Percentiles rank a stretch among this genome's conserved stretches.
phyloP scores from a whole-genome alignment of 2,329 filamentous ascomycete genomes.

The Furcasterigmium sp. region DNA sequence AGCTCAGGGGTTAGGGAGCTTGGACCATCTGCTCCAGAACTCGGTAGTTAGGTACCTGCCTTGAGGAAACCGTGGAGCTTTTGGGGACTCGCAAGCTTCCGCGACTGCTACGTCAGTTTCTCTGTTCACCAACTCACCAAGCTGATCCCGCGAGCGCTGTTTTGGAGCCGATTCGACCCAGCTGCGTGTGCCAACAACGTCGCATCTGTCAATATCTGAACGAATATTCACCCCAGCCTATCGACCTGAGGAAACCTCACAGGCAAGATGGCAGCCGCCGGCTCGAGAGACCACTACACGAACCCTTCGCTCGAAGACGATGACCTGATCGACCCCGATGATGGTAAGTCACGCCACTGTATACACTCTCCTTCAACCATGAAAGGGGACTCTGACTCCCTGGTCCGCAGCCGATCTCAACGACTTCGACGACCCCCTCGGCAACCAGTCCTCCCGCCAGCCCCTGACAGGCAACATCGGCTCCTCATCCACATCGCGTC shows the following conservation, averaged over 20 bases:
- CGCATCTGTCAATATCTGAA: neutral
- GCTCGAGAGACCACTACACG: slow-evolving; percentile 51
- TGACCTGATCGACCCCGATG: slow-evolving; percentile 74
- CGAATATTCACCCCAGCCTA: neutral
- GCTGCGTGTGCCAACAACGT: too few species aligned
- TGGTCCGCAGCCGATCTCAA: slow-evolving; percentile 84
- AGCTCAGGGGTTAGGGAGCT: slow-evolving; percentile 17
- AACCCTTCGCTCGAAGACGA: slow-evolving; percentile 59
- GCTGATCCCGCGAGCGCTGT: neutral
- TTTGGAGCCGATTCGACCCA: too few species aligned
- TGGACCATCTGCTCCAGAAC: slow-evolving; percentile 18
- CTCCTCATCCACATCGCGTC: slow-evolving; percentile 40
- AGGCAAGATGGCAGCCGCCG: slow-evolving; percentile 39
- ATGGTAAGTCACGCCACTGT: too few species aligned
- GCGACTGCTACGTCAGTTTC: slow-evolving; percentile 4
- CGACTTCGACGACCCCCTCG: slow-evolving; percentile 86
- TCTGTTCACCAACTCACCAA: neutral
- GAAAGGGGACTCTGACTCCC: too few species aligned
- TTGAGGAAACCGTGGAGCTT: slow-evolving; percentile 21
- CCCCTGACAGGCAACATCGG: slow-evolving; percentile 83
- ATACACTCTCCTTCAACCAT: too few species aligned
- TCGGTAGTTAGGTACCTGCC: too few species aligned
- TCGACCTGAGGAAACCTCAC: neutral
- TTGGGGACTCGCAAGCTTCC: slow-evolving; percentile 7
- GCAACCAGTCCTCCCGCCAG: slow-evolving; percentile 63